phyloP scores from a whole-genome alignment of 2,329 filamentous ascomycete genomes.

The Huntiella decipiens region DNA sequence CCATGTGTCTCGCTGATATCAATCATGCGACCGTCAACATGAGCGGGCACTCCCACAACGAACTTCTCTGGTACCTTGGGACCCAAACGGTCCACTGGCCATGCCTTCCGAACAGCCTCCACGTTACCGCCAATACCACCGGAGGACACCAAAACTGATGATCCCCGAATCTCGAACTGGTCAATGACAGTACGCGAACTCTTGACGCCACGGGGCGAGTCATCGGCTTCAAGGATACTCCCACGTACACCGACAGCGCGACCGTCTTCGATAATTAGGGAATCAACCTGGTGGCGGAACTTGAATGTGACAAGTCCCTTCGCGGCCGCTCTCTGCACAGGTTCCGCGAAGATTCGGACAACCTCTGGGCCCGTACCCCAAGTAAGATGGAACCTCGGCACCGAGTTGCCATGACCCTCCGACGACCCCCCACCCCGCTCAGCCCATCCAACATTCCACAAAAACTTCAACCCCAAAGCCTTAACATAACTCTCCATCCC shows the following conservation, averaged over 20 bases:
- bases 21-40: constrained; percentile 47
- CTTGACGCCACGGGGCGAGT: constrained; percentile 30
- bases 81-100: constrained; percentile 38
- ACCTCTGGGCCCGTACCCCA: constrained; percentile 44
- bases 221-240: constrained; percentile 31
- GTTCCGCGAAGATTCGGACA: constrained; percentile 37
- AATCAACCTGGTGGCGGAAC: constrained; percentile 38
- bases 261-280: constrained; percentile 35
- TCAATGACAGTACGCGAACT: constrained; percentile 29
- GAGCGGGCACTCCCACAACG: constrained; percentile 40
- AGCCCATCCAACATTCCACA: constrained; percentile 39
- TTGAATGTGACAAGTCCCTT: constrained; percentile 34
- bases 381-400: constrained; percentile 42
- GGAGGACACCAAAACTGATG: constrained; percentile 34
- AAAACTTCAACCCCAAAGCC: constrained; percentile 30
- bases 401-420: constrained; percentile 41
- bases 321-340: constrained; percentile 31
- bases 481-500: constrained; percentile 40
- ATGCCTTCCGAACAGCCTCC: constrained; percentile 37
- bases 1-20: constrained; percentile 33
- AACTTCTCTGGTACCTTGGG: constrained; percentile 35
- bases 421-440: constrained; percentile 37
- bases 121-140: constrained; percentile 43
- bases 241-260: constrained; percentile 34
- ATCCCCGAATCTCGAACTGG: constrained; percentile 33